Conservation (phyloP, 768 basidiomycete species). For the Zangia roseola region DNA sequence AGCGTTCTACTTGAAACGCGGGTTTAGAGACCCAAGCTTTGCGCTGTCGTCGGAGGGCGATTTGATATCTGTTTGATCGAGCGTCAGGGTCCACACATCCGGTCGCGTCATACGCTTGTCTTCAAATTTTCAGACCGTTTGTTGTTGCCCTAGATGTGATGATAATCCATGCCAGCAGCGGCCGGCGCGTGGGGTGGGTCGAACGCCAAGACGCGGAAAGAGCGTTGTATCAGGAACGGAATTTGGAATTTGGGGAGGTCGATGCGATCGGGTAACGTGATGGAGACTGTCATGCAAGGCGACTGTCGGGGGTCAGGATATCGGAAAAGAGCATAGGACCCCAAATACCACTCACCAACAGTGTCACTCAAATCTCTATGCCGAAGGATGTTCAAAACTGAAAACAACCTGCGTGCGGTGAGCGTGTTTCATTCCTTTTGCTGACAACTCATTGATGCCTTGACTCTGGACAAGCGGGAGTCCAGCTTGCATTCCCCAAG, state of each 20-base stretch:
- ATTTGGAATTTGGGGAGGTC: slow-evolving; percentile 82
- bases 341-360: too few relatives aligned
- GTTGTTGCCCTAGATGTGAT: too few relatives aligned
- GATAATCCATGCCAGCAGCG: too few relatives aligned
- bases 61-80: too few relatives aligned
- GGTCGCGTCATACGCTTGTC: too few relatives aligned
- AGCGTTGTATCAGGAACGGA: slow-evolving; percentile 83
- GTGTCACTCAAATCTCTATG: slow-evolving; percentile 45
- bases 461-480: slow-evolving; percentile 45
- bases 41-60: too few relatives aligned
- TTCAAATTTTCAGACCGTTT: too few relatives aligned
- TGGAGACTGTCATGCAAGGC: too few relatives aligned
- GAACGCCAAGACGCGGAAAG: slow-evolving; percentile 82
- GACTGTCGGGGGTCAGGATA: slow-evolving; percentile 79
- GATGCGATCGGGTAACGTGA: slow-evolving; percentile 41
- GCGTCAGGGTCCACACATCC: too few relatives aligned
- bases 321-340: too few relatives aligned
- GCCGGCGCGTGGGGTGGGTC: slow-evolving; percentile 43
- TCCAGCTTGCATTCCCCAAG: slow-evolving; percentile 51
- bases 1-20: too few relatives aligned
- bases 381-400: slow-evolving; percentile 39
- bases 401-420: slow-evolving; percentile 15
- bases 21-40: too few relatives aligned
- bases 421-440: not conserved
- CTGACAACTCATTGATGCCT: not conserved